Evolutionary conservation across 805 yeast genomes (phyloP).

Genomic region (Geotrichum ghanense): DNA sequence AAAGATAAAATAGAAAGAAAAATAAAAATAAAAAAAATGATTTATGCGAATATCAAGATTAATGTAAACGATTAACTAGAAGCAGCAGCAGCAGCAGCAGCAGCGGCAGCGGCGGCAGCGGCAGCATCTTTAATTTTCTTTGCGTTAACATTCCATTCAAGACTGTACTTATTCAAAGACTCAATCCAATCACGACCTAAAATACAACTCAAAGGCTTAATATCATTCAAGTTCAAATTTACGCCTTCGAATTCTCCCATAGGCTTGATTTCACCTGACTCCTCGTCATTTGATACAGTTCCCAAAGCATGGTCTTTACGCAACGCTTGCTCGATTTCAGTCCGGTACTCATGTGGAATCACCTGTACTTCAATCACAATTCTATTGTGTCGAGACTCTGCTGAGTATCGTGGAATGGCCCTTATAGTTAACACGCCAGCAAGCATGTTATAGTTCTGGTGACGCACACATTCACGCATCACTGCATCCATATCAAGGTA

Average conservation of each 20-base stretch:
- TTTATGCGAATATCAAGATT: no score
- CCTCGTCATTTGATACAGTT: not conserved
- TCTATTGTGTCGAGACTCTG: not conserved
- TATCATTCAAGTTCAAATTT: conserved; percentile 4
- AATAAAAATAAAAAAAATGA: no score
- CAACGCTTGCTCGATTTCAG: no score
- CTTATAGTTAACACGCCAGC: not conserved
- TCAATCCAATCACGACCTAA: conserved; percentile 8
- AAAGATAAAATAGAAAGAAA: not conserved
- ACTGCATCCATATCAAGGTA: not conserved
- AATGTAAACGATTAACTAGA: no score
- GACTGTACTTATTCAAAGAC: not conserved
- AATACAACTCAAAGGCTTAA: conserved; percentile 10
- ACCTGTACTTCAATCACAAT: not conserved
- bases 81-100: not conserved
- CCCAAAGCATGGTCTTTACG: not conserved
- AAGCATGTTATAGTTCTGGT: not conserved
- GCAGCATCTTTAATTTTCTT: not conserved
- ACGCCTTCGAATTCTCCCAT: not conserved
- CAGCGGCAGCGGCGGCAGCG: not conserved
- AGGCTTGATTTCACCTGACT: not conserved
- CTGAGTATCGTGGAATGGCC: not conserved
- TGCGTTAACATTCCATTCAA: not conserved
- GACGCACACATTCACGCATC: not conserved
- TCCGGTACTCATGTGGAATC: not conserved